Percentiles rank a stretch among this genome's conserved stretches.
These are phyloP conservation scores for Zymoseptoria crescenta DNA, from an alignment of 2,329 filamentous ascomycete species.

Conservation along the genomic window DNA sequence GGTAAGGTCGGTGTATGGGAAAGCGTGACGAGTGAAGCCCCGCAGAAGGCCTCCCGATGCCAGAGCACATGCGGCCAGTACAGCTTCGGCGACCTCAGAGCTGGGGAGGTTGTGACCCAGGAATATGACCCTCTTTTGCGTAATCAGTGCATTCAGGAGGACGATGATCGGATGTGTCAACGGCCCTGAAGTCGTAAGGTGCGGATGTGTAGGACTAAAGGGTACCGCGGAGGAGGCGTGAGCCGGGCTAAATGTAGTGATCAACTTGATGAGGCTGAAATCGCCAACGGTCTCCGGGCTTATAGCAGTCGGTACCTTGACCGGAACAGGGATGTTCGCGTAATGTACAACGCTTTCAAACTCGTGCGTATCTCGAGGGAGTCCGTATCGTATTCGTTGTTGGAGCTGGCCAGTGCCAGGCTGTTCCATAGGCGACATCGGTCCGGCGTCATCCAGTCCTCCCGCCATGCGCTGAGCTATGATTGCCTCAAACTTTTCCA, in stretches of 20 bases:
- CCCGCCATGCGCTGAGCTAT: constrained; percentile 72
- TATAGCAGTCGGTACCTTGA: constrained; percentile 89
- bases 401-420: constrained; percentile 43
- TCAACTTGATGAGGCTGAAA: constrained; percentile 94
- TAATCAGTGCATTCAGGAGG: constrained; percentile 86
- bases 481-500: constrained; percentile 96
- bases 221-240: constrained; percentile 77
- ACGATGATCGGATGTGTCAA: constrained; percentile 92
- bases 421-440: constrained; percentile 8
- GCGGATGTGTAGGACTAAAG: constrained; percentile 70
- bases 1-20: constrained; percentile 94
- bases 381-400: constrained; percentile 50
- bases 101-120: constrained; percentile 91
- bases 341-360: constrained; percentile 94
- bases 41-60: constrained; percentile 86
- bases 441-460: constrained; percentile 37
- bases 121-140: constrained; percentile 94
- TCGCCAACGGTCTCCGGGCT: constrained; percentile 95
- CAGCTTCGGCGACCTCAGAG: constrained; percentile 93
- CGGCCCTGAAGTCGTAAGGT: constrained; percentile 84
- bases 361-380: constrained; percentile 92
- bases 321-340: constrained; percentile 90
- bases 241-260: constrained; percentile 81
- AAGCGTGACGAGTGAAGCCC: constrained; percentile 91
- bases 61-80: constrained; percentile 89